phyloP scores from a whole-genome alignment of 352 stramenopile species.

The Globisporangium solare region DNA sequence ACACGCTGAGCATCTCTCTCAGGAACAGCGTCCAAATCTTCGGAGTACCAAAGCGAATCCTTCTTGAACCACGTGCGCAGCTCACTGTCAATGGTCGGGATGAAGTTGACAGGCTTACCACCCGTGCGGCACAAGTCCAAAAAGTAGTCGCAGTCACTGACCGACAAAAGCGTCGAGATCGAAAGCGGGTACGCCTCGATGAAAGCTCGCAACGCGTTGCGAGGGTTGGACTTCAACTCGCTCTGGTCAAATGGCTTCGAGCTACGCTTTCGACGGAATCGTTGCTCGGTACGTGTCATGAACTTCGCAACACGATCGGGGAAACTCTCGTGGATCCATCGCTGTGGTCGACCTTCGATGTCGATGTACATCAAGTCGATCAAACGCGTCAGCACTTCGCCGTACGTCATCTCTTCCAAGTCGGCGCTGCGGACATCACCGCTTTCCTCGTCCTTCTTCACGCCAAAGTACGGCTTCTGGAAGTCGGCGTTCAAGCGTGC shows the following conservation, averaged over 20 bases:
- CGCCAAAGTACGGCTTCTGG: conserved; percentile 88
- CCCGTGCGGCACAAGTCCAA: conserved; percentile 72
- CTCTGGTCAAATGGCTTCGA: conserved; percentile 37
- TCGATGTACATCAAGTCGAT: conserved; percentile 78
- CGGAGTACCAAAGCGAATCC: conserved; percentile 89
- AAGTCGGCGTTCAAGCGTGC: conserved; percentile 80
- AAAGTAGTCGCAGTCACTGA: conserved; percentile 81
- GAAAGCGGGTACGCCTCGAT: conserved; percentile 45
- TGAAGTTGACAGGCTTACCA: conserved; percentile 86
- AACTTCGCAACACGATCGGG: conserved; percentile 69
- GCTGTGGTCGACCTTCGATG: conserved; percentile 36
- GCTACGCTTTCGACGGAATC: conserved; percentile 41
- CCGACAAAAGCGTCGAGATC: conserved; percentile 52
- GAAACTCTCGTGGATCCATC: conserved; percentile 77
- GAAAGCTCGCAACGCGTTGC: conserved; percentile 39
- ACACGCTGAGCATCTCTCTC: conserved; percentile 75
- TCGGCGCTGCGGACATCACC: conserved; percentile 40
- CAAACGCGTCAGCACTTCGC: conserved; percentile 68
- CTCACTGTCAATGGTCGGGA: conserved; percentile 78
- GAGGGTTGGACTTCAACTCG: conserved; percentile 37
- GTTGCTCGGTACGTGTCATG: conserved; percentile 59
- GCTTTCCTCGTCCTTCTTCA: conserved; percentile 33
- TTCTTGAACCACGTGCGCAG: conserved; percentile 89
- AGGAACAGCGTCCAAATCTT: conserved; percentile 80
- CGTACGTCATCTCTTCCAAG: conserved; percentile 85